These are phyloP conservation scores for Penicillium nucicola DNA, from an alignment of 495 filamentous ascomycete genomes.

Conservation along the genomic window DNA sequence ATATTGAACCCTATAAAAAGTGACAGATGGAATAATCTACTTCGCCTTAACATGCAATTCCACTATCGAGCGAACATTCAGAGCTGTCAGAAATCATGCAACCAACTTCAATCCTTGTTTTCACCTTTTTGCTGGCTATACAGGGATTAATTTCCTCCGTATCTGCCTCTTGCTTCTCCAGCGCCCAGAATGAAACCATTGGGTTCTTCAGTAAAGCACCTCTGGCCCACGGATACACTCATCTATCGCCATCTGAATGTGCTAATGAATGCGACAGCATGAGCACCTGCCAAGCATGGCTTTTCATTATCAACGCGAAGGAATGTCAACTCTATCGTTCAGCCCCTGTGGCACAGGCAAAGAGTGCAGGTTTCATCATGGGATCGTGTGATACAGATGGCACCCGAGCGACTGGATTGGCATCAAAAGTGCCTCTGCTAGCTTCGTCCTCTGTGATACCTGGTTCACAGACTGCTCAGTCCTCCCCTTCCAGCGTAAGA, in stretches of 20 bases:
- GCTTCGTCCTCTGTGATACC: too few species aligned
- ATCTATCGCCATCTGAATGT: constrained; percentile 8
- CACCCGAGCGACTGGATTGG: too few species aligned
- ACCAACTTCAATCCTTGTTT: too few species aligned
- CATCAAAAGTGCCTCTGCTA: too few species aligned
- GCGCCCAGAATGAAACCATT: constrained; percentile 6
- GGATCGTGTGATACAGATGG: constrained; percentile 5
- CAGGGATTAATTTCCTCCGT: background rate
- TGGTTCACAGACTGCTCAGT: too few species aligned
- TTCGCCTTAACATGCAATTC: too few species aligned
- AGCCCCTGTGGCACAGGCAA: constrained; percentile 7
- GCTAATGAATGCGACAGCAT: constrained; percentile 3
- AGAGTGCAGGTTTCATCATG: constrained; percentile 5
- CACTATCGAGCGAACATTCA: too few species aligned
- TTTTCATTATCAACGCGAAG: constrained; percentile 4
- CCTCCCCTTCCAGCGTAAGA: too few species aligned
- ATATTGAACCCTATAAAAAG: too few species aligned
- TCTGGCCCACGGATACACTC: constrained; percentile 5
- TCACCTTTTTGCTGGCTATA: too few species aligned
- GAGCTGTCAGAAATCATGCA: too few species aligned
- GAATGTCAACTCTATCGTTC: constrained; percentile 7
- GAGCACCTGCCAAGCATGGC: constrained; percentile 3
- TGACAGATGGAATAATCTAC: background rate
- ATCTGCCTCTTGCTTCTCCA: constrained; percentile 6
- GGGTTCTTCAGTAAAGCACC: constrained; percentile 9